phyloP scores from a whole-genome alignment of 2,329 filamentous ascomycete species.

The Nemania abortiva region DNA sequence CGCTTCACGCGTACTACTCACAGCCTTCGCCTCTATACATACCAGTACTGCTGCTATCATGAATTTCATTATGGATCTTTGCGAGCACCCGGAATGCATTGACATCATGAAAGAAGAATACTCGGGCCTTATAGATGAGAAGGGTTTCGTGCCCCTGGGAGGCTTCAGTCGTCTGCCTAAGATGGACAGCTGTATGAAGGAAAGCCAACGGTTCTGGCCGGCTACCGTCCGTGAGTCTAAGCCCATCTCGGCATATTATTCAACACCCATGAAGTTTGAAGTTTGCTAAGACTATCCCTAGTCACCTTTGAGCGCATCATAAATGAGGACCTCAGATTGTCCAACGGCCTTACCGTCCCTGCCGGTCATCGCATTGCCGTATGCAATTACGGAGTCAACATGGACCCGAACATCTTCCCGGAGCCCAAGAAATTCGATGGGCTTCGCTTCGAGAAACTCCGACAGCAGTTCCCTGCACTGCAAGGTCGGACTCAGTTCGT shows the following conservation, averaged over 20 bases:
- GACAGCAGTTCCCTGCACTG: conserved; percentile 29
- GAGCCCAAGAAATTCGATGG: conserved; percentile 44
- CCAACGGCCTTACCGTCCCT: conserved; percentile 50
- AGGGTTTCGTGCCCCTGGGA: conserved; percentile 37
- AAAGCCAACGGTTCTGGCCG: conserved; percentile 48
- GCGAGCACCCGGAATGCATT: conserved; percentile 53
- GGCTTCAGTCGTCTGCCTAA: conserved; percentile 47
- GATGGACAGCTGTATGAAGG: conserved; percentile 54
- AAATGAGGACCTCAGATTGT: conserved; percentile 41
- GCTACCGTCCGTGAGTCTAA: not conserved
- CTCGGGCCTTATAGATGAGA: conserved; percentile 26
- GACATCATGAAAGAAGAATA: conserved; percentile 58
- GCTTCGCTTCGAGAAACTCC: conserved; percentile 44
- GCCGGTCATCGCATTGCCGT: conserved; percentile 46
- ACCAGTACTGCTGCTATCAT: conserved; percentile 46
- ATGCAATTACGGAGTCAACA: conserved; percentile 40
- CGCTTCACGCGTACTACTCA: conserved; percentile 44
- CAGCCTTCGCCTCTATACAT: conserved; percentile 50
- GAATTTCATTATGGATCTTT: conserved; percentile 49
- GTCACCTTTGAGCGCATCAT: conserved; percentile 43
- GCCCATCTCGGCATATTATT: not conserved
- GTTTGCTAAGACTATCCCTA: conserved; percentile 13
- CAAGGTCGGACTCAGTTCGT: conserved; percentile 49
- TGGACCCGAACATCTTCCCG: conserved; percentile 37
- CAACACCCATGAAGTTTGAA: not conserved